Evolutionary conservation across 805 yeast species (phyloP), one percentile per base, ranked within the genome.

Genomic region (Maudiozyma bulderi): DNA sequence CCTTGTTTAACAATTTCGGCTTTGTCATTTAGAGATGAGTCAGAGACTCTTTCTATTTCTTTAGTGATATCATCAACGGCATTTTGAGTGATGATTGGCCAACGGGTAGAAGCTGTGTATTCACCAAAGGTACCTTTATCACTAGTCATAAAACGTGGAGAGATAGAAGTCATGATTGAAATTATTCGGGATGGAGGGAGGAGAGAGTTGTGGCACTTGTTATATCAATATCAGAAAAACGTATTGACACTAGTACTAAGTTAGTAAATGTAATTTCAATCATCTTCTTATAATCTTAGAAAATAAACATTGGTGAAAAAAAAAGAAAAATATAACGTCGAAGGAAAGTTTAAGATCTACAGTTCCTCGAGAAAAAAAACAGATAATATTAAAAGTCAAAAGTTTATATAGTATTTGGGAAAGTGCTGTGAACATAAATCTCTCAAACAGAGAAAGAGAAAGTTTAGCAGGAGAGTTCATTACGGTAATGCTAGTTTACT

Each of bases 51-150:
- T 31, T 59, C 59, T 31, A 71, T 59, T 15, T 70, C 61, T n/a
- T 58, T 52, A 14, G 69, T 54, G 40, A 83, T 68, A 61, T 90
- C 97, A 30, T 73, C 76, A 43, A 86, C 71, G 15, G 82, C 80
- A 20, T 82, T 85, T 31, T 76, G 73, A 44, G 90, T 61, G 55
- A 93, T 87, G 48, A 79, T 80, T 31, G 95, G 91, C 97, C 98
- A 93, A 66, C 99, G 81, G 37, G 73, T 72, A 53, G 78, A 74
- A 8, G 86, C 84, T 0, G 98, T 89, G 35, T 78, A 73, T 61
- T 76, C 81, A 8, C 95, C 98, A 64, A 93, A 93, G 3, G 96
- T 86, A 50, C 74, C 76, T 38, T 72, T 66, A 59, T 88, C 95
- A 62, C 76, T 76, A 65, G 84, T 86, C 61, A 67, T 72, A 63